These are phyloP conservation scores for Rhizoctonia solani DNA, from an alignment of 1,284 basidiomycete species.

Conservation along the genomic window DNA sequence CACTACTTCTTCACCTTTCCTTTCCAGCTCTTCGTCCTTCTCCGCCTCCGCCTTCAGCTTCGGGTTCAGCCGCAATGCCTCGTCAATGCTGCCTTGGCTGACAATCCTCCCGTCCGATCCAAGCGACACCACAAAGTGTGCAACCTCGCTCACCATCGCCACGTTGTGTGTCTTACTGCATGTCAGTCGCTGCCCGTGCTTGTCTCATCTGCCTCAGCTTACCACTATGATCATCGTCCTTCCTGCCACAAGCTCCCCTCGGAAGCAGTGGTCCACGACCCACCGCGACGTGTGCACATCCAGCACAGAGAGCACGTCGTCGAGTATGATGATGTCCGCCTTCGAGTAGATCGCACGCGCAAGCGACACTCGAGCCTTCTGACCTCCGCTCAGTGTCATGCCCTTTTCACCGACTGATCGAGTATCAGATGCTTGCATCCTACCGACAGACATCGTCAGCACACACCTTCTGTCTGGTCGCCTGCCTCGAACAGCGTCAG, in stretches of 20 bases:
- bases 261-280: constrained; percentile 50
- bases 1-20: constrained; percentile 47
- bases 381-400: constrained; percentile 67
- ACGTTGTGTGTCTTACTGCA: constrained; percentile 47
- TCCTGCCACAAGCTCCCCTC: constrained; percentile 46
- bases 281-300: constrained; percentile 51
- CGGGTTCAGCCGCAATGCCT: constrained; percentile 48
- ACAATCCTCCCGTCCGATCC: constrained; percentile 56
- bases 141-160: constrained; percentile 46
- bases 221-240: constrained; percentile 50
- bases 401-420: constrained; percentile 89
- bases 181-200: too few relatives aligned
- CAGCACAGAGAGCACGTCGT: constrained; percentile 45
- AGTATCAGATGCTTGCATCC: constrained; percentile 35
- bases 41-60: constrained; percentile 40
- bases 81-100: constrained; percentile 54
- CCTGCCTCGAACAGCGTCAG: constrained; percentile 66
- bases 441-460: too few relatives aligned
- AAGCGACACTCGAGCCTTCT: constrained; percentile 81
- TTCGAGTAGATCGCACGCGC: constrained; percentile 80
- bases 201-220: background rate
- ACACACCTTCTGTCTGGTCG: constrained; percentile 45
- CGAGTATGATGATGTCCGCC: constrained; percentile 64
- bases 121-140: constrained; percentile 47
- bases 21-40: constrained; percentile 50